Evolutionary conservation across 2,329 filamentous ascomycete species (phyloP), one percentile per base, ranked within the genome.

Genomic region (Aspergillus latus): DNA sequence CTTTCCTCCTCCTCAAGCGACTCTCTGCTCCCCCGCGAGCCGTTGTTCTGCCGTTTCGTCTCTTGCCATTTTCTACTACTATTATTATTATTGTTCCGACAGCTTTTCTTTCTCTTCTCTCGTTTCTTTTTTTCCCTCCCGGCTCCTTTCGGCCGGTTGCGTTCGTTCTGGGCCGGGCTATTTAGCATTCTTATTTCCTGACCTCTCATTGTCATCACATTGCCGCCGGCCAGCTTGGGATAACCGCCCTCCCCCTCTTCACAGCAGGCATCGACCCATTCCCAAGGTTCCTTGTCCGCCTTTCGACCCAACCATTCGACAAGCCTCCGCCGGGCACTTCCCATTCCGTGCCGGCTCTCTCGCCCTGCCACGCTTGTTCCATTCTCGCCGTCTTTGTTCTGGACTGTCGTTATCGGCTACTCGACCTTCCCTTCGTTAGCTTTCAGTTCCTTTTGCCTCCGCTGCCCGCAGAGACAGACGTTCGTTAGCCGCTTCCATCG

Each of bases 161-260:
- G 56, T 63, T 59, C 61, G 55, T 64, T 62, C 58, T 54, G 51
- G 54, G 48, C 56, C 52, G 58, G 56, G 46, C 52, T 54, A 55
- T 54, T 42, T 42, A 57, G 28, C 58, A 59, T 62, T 60, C 59
- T 60, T 48, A 62, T 36, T 36, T 11, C 21, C 57, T 65, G 60
- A 62, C 58, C 63, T 65, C 59, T 64, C 52, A 59, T 50, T 61
- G 55, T 56, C 53, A 61, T 63, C 63, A 63, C 58, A 64, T 59
- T 66, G 62, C 62, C 62, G 62, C 63, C 62, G 54, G 58, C 61
- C 61, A 64, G 54, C 64, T 52, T 59, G 52, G 60, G 56, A 59
- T 65, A 67, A 62, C 64, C 65, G 65, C 65, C 44, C 13, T 43
- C 37, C 54, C 58, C 46, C 40, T 28, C 49, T 16, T 26, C 54